Conservation (phyloP, 495 filamentous ascomycete species). For the Opeltia flavorubescens region DNA sequence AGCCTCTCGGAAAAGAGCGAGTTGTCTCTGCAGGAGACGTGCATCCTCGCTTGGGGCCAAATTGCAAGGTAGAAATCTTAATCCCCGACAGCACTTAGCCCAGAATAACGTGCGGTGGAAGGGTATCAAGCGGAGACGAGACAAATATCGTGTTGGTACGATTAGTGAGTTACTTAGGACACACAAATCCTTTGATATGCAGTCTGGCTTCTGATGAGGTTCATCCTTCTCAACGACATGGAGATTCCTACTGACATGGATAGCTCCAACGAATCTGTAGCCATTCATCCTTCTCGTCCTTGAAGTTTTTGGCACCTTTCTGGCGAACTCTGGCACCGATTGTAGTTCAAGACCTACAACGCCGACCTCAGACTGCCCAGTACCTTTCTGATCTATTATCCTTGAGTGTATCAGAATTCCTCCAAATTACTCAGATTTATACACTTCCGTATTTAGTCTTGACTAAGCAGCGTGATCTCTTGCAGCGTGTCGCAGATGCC, state of each 20-base stretch:
- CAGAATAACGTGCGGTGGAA: no score
- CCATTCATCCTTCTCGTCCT: conserved; percentile 39
- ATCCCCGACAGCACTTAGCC: no score
- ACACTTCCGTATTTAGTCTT: conserved; percentile 79
- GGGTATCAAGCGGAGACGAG: conserved; percentile 56
- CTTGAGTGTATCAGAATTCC: conserved; percentile 55
- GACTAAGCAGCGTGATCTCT: conserved; percentile 57
- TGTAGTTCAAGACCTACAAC: conserved; percentile 66
- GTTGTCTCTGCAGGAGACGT: conserved; percentile 59
- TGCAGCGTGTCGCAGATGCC: conserved; percentile 65
- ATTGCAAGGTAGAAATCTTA: conserved; percentile 44
- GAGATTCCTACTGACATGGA: conserved; percentile 5
- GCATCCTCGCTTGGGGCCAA: conserved; percentile 70
- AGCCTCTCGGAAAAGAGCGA: conserved; percentile 51
- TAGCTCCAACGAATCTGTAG: conserved; percentile 52
- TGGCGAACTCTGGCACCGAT: conserved; percentile 70
- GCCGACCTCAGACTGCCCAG: conserved; percentile 67
- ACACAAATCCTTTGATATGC: conserved; percentile 64
- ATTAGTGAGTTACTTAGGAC: conserved; percentile 74
- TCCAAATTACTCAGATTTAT: conserved; percentile 63
- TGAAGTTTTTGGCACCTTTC: conserved; percentile 64
- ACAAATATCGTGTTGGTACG: conserved; percentile 72
- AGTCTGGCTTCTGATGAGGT: conserved; percentile 72
- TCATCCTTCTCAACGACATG: conserved; percentile 13
- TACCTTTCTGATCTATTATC: conserved; percentile 65